Percentiles rank a stretch among this genome's conserved stretches.
Evolutionary conservation across 2,329 filamentous ascomycete species (phyloP).

Genomic region (Parascedosporium putredinis): DNA sequence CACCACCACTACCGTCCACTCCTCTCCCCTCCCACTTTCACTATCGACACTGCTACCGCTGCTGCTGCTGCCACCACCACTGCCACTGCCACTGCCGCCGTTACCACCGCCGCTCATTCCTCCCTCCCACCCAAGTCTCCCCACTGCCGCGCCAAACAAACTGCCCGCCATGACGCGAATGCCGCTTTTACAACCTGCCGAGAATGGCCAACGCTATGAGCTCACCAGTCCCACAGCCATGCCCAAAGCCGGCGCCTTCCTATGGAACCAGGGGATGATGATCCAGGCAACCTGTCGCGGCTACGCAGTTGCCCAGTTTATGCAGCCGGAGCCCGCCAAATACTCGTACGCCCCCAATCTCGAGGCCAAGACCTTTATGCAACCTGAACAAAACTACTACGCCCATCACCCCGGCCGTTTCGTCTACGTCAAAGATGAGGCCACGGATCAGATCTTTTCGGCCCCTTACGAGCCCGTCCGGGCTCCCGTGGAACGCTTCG

Average conservation of each 20-base stretch:
- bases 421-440: constrained; percentile 48
- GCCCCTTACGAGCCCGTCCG: constrained; percentile 46
- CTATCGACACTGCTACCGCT: not conserved
- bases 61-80: not conserved
- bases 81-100: not conserved
- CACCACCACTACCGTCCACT: not conserved
- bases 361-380: constrained; percentile 50
- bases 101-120: not conserved
- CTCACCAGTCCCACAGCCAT: constrained; percentile 43
- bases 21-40: not conserved
- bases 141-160: not conserved
- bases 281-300: constrained; percentile 48
- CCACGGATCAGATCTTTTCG: constrained; percentile 38
- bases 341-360: constrained; percentile 49
- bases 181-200: constrained; percentile 28
- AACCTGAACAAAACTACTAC: constrained; percentile 50
- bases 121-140: not conserved
- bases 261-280: constrained; percentile 54
- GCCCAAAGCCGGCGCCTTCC: constrained; percentile 44
- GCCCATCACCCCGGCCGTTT: constrained; percentile 48
- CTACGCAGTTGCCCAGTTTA: constrained; percentile 48
- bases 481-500: constrained; percentile 33
- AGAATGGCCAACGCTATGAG: constrained; percentile 43
- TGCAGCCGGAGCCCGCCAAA: constrained; percentile 51
- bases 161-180: not conserved